phyloP scores from a whole-genome alignment of 306 rosid genomes.

The Albizia julibrissin region DNA sequence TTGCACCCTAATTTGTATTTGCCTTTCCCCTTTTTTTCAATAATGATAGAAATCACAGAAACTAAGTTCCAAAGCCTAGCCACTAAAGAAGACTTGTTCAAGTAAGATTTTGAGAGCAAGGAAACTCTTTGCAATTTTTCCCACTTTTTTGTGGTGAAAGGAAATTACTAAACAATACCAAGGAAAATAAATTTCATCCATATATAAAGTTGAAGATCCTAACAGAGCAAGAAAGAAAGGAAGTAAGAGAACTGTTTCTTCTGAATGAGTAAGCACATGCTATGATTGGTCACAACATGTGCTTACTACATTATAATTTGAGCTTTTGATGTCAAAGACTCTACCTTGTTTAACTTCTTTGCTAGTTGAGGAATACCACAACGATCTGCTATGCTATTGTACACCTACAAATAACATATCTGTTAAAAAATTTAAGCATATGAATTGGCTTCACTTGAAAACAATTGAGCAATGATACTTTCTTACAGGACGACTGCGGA shows the following conservation, averaged over 20 bases:
- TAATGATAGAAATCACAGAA: background rate
- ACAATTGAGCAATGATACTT: slow-evolving; percentile 29
- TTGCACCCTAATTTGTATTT: background rate
- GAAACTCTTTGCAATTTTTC: background rate
- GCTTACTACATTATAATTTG: slow-evolving; percentile 1
- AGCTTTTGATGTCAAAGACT: slow-evolving; percentile 26
- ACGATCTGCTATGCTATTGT: slow-evolving; percentile 82
- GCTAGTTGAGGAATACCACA: slow-evolving; percentile 97
- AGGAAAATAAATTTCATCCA: background rate
- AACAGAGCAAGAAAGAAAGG: background rate
- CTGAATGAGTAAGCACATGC: slow-evolving; percentile 1
- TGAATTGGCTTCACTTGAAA: slow-evolving; percentile 14
- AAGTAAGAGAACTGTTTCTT: background rate
- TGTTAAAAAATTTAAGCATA: slow-evolving; percentile 12
- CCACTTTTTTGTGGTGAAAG: background rate
- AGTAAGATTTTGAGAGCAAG: background rate
- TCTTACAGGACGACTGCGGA: slow-evolving; percentile 85
- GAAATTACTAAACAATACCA: too few relatives aligned
- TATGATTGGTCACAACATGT: slow-evolving; percentile 7
- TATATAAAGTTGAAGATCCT: background rate
- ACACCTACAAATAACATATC: slow-evolving; percentile 59
- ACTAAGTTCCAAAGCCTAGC: background rate
- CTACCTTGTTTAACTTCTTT: slow-evolving; percentile 94
- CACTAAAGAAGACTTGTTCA: background rate
- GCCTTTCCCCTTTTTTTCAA: background rate